Conservation (phyloP, 2,329 filamentous ascomycete genomes). For the Phialocephala subalpina region DNA sequence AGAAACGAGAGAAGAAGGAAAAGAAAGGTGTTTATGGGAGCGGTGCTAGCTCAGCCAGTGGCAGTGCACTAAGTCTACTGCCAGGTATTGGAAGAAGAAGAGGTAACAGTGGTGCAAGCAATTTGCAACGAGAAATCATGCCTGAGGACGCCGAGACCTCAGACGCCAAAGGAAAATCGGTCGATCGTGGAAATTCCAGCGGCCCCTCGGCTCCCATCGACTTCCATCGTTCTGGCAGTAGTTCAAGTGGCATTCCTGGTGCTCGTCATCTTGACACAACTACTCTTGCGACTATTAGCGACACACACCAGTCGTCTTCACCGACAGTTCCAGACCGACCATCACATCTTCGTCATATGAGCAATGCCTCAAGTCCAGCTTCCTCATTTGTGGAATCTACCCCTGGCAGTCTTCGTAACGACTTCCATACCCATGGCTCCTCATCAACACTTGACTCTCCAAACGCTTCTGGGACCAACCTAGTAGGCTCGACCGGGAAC, state of each 20-base stretch:
- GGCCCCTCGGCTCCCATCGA: constrained; percentile 34
- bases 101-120: constrained; percentile 67
- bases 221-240: constrained; percentile 29
- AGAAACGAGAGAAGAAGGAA: constrained; percentile 64
- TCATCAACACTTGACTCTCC: constrained; percentile 58
- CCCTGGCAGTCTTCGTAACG: constrained; percentile 52
- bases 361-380: constrained; percentile 83
- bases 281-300: constrained; percentile 31
- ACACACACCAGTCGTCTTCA: constrained; percentile 53
- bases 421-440: constrained; percentile 46
- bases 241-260: constrained; percentile 33
- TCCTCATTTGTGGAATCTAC: constrained; percentile 79
- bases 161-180: constrained; percentile 70
- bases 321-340: constrained; percentile 63
- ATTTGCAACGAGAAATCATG: constrained; percentile 64
- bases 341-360: constrained; percentile 82
- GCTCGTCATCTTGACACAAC: constrained; percentile 35
- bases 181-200: constrained; percentile 59
- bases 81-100: constrained; percentile 57
- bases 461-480: constrained; percentile 61
- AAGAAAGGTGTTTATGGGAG: constrained; percentile 63
- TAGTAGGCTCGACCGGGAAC: constrained; percentile 48
- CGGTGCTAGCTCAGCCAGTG: constrained; percentile 61
- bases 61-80: constrained; percentile 69
- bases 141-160: constrained; percentile 51